These are phyloP conservation scores for Xylariaceae sp. DNA, from an alignment of 2,329 filamentous ascomycete genomes.

Conservation along the genomic window DNA sequence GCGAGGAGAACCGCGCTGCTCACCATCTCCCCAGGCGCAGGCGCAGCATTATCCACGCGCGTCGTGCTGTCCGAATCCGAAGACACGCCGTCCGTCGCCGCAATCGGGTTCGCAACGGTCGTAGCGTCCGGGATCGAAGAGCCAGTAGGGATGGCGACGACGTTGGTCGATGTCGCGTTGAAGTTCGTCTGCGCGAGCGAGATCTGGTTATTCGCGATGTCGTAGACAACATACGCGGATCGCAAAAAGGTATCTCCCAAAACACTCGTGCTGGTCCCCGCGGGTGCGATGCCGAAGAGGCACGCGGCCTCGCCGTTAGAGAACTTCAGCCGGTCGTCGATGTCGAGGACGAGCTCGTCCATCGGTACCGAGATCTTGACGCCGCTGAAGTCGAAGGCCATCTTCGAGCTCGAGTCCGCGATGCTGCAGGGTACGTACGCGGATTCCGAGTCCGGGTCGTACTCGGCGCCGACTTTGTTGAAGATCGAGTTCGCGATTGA, in stretches of 20 bases:
- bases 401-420: slow-evolving; percentile 35
- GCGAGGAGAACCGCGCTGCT: no score
- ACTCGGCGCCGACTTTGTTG: slow-evolving; percentile 42
- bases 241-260: slow-evolving; percentile 73
- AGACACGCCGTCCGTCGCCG: slow-evolving; percentile 44
- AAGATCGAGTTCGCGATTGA: slow-evolving; percentile 43
- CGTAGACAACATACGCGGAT: slow-evolving; percentile 72
- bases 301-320: slow-evolving; percentile 54
- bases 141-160: slow-evolving; percentile 54
- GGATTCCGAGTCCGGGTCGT: slow-evolving; percentile 46
- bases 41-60: no score
- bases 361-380: slow-evolving; percentile 53
- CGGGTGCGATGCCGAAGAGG: slow-evolving; percentile 63
- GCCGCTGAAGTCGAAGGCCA: slow-evolving; percentile 54
- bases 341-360: slow-evolving; percentile 56
- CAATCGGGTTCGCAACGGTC: slow-evolving; percentile 44
- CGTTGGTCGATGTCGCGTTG: slow-evolving; percentile 47
- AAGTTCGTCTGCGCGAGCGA: slow-evolving; percentile 65
- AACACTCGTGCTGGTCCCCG: slow-evolving; percentile 52
- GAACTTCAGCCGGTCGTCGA: slow-evolving; percentile 50
- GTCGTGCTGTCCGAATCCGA: no score
- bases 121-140: slow-evolving; percentile 52
- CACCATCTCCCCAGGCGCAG: no score
- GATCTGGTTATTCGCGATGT: slow-evolving; percentile 67
- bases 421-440: slow-evolving; percentile 61